Conservation (phyloP, 2,329 filamentous ascomycete genomes). For the Phialophora expanda region DNA sequence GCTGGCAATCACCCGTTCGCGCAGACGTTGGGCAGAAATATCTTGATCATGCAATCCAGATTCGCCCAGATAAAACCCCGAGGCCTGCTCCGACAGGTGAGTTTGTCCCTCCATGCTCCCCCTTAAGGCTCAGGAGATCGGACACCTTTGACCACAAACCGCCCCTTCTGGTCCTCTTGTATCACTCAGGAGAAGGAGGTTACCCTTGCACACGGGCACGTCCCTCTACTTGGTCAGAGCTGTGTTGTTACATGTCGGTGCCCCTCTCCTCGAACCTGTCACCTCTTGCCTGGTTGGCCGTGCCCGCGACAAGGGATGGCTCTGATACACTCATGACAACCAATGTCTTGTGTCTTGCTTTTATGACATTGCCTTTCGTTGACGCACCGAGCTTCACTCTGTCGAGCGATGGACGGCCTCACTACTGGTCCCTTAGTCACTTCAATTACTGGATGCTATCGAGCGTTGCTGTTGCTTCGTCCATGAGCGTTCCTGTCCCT, state of each 20-base stretch:
- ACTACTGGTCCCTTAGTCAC: constrained; percentile 14
- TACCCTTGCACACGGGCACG: constrained; percentile 16
- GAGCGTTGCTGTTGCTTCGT: constrained; percentile 4
- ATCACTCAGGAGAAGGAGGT: constrained; percentile 28
- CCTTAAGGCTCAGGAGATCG: constrained; percentile 18
- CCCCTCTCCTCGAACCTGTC: constrained; percentile 33
- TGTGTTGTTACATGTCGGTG: constrained; percentile 29
- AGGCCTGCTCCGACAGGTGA: constrained; percentile 22
- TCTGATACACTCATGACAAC: constrained; percentile 22
- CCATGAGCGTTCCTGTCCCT: constrained; percentile 6
- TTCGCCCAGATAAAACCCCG: constrained; percentile 25
- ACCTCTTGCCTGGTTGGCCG: constrained; percentile 25
- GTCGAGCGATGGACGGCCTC: constrained; percentile 27
- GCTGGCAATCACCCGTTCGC: constrained; percentile 24
- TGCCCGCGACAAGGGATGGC: constrained; percentile 27
- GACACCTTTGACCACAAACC: constrained; percentile 7
- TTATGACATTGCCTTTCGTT: constrained; percentile 20
- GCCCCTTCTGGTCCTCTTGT: constrained; percentile 19
- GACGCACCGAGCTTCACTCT: constrained; percentile 8
- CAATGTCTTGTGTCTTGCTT: constrained; percentile 11
- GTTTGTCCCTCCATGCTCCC: constrained; percentile 10
- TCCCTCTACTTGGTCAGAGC: constrained; percentile 13
- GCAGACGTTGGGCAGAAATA: constrained; percentile 32
- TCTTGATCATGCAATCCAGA: constrained; percentile 13
- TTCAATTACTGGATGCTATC: constrained; percentile 24